phyloP scores from a whole-genome alignment of 2,329 filamentous ascomycete genomes.

The Fulvia fulva region DNA sequence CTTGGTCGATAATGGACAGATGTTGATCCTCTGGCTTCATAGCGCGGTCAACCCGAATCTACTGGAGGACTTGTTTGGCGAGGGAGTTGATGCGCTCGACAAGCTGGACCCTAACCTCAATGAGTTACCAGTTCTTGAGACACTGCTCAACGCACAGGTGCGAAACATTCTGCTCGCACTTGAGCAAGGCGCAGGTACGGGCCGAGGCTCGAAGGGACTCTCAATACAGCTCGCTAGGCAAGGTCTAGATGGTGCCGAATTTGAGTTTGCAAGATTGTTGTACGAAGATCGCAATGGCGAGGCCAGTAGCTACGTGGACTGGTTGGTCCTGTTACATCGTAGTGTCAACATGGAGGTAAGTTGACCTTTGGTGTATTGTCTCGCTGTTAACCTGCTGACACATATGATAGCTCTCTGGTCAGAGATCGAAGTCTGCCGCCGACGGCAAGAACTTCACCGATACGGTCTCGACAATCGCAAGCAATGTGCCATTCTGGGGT shows the following conservation, averaged over 20 bases:
- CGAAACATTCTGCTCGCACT: slow-evolving; percentile 90
- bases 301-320: slow-evolving; percentile 96
- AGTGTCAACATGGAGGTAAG: slow-evolving; percentile 78
- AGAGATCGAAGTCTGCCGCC: slow-evolving; percentile 24
- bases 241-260: slow-evolving; percentile 90
- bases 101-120: slow-evolving; percentile 77
- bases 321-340: slow-evolving; percentile 92
- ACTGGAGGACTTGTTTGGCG: slow-evolving; percentile 83
- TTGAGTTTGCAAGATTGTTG: slow-evolving; percentile 86
- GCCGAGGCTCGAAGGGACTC: slow-evolving; percentile 60
- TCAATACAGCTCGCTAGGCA: slow-evolving; percentile 88
- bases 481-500: slow-evolving; percentile 28
- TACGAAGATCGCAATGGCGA: slow-evolving; percentile 97
- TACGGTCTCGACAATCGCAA: slow-evolving; percentile 31
- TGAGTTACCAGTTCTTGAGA: slow-evolving; percentile 77
- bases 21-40: slow-evolving; percentile 88
- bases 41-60: slow-evolving; percentile 88
- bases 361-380: slow-evolving; percentile 1
- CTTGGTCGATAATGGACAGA: slow-evolving; percentile 90
- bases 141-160: slow-evolving; percentile 89
- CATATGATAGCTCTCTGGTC: slow-evolving; percentile 27
- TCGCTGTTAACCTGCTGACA: slow-evolving; percentile 14
- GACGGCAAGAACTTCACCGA: slow-evolving; percentile 26
- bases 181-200: slow-evolving; percentile 56
- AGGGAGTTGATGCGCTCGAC: slow-evolving; percentile 66